These are phyloP conservation scores for Boehmeria nivea DNA, from an alignment of 306 rosid genomes.

Conservation along the genomic window DNA sequence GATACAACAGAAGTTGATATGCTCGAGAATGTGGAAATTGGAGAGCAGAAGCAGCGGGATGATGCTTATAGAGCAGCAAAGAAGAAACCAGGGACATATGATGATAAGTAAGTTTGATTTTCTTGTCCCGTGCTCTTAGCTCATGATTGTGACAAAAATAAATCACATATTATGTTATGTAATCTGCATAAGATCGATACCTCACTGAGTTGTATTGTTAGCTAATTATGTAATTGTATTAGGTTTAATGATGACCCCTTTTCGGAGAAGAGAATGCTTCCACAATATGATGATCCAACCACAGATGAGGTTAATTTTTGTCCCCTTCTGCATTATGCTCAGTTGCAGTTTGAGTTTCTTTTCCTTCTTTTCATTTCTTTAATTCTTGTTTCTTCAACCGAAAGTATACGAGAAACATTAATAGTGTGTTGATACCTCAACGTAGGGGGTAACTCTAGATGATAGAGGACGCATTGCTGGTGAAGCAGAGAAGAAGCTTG, in stretches of 20 bases:
- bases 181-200: too few relatives aligned
- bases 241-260: slow-evolving; percentile 86
- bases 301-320: slow-evolving; percentile 58
- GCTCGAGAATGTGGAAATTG: slow-evolving; percentile 95
- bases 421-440: slow-evolving; percentile 18
- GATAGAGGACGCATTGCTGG: slow-evolving; percentile 64
- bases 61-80: slow-evolving; percentile 87
- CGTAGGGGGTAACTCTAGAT: slow-evolving; percentile 77
- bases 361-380: background rate
- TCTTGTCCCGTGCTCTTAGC: background rate
- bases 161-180: background rate
- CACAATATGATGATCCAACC: slow-evolving; percentile 82
- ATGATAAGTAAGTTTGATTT: slow-evolving; percentile 64
- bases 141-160: background rate
- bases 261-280: slow-evolving; percentile 76
- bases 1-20: slow-evolving; percentile 64
- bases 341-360: background rate
- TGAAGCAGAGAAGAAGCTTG: slow-evolving; percentile 88
- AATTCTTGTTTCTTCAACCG: background rate
- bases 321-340: slow-evolving; percentile 3
- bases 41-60: slow-evolving; percentile 80
- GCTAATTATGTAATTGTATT: slow-evolving; percentile 1
- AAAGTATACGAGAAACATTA: background rate
- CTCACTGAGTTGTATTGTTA: background rate
- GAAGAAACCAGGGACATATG: slow-evolving; percentile 75